Base-by-base conservation (phyloP, 140 eudicot species). In the Stevia rebaudiana region DNA sequence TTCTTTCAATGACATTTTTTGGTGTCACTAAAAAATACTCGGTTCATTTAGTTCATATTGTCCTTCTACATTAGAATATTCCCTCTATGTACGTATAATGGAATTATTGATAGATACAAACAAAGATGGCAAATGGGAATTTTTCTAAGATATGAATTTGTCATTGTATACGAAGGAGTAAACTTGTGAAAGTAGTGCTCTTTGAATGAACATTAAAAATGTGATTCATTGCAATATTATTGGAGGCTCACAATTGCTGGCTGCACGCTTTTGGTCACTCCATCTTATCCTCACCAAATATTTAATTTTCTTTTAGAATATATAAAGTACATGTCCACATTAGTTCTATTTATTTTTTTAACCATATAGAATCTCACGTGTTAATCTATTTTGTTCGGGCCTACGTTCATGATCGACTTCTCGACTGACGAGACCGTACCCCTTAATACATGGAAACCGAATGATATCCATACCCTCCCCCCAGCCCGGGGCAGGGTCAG, bases 201-300 rank as follows among this genome's bases (percentile, higher is more conserved):
- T 74, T 74, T 74, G 75, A 59, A 74, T 74, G 79, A 74, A 67
- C 75, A 68, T 60, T 74, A 74, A 49, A 74, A 67, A 67, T 67
- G 74, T 49, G 79, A 58, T 40, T 28, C 17, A 15, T 58, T 58
- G 35, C 69, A n/a, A 25, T 47, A 51, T 67, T 67, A 52, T 19
- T 47, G 68, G 74, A 74, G 50, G 25, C 65, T 74, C 74, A 67
- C 57, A 40, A 15, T 74, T 50, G 41, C 74, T 50, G 62, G 42
- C 43, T 56, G 74, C 74, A 74, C 47, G 68, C 63, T 42, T 65
- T 73, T 55, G 19, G 31, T 63, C 78, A 59, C 63, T 48, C 79
- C 79, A 51, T 67, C 68, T 66, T 74, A 74, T 74, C 74, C 79
- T 57, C 78, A 56, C 46, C 57, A 56, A 53, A 15, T 39, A 37